Conservation (phyloP, 2,329 filamentous ascomycete genomes). For the Nigrospora osmanthi region DNA sequence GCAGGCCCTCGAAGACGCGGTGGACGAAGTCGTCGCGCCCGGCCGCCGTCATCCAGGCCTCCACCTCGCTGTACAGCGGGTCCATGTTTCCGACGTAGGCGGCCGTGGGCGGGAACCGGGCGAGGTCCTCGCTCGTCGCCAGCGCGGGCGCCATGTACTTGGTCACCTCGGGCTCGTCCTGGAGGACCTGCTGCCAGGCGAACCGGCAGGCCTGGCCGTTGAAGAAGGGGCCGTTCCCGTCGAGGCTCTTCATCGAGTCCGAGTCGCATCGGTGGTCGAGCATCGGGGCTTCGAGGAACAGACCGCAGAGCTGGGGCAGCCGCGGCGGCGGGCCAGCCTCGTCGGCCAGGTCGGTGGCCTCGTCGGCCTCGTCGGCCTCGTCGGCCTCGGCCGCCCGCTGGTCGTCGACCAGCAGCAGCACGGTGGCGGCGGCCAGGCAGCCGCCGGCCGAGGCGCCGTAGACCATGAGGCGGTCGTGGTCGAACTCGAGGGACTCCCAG, state of each 20-base stretch:
- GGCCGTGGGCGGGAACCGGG: not conserved
- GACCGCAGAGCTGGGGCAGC: constrained; percentile 23
- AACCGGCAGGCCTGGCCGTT: constrained; percentile 1
- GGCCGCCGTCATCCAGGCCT: not conserved
- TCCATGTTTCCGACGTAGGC: constrained; percentile 1
- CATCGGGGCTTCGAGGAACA: constrained; percentile 31
- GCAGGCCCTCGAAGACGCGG: not conserved
- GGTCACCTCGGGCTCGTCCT: not conserved
- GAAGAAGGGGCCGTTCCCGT: constrained; percentile 6
- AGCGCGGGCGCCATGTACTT: not conserved
- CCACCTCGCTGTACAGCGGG: not conserved
- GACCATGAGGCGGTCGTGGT: constrained; percentile 40
- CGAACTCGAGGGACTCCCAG: constrained; percentile 27
- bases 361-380: no score
- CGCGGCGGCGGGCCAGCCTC: no score
- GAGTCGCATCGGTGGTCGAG: constrained; percentile 28
- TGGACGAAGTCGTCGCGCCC: not conserved
- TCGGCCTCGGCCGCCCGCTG: constrained; percentile 7
- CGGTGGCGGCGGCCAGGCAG: constrained; percentile 45
- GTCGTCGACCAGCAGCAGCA: constrained; percentile 37
- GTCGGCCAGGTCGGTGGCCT: no score
- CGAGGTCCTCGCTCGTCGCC: not conserved
- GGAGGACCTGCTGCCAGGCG: not conserved
- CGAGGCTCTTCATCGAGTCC: constrained; percentile 10
- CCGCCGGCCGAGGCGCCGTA: constrained; percentile 50